Conservation (phyloP, 306 rosid species). For the Luffa aegyptiaca region DNA sequence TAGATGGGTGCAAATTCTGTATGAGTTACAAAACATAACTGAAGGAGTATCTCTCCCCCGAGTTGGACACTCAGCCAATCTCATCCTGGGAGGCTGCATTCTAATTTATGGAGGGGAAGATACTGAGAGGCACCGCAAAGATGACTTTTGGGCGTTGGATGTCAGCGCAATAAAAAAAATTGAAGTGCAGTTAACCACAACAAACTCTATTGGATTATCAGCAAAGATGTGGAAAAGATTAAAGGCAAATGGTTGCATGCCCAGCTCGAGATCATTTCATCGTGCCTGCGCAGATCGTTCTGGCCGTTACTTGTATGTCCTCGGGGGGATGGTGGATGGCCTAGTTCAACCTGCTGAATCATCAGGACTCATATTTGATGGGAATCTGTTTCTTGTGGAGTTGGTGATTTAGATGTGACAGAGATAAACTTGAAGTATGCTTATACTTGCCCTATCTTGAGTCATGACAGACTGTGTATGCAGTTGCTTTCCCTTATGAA, state of each 20-base stretch:
- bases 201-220: conserved; percentile 27
- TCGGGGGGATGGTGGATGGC: conserved; percentile 91
- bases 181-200: conserved; percentile 17
- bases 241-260: conserved; percentile 35
- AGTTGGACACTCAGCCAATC: conserved; percentile 84
- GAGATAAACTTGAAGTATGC: background rate
- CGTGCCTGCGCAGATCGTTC: conserved; percentile 69
- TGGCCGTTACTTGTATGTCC: conserved; percentile 45
- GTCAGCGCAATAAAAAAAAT: conserved; percentile 34
- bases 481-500: background rate
- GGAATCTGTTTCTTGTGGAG: conserved; percentile 67
- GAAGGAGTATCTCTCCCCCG: conserved; percentile 67
- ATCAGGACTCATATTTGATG: conserved; percentile 61
- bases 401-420: background rate
- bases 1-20: conserved; percentile 55
- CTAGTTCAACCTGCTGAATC: conserved; percentile 33
- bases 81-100: conserved; percentile 67
- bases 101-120: conserved; percentile 87
- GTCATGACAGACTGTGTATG: background rate
- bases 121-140: conserved; percentile 54
- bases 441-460: background rate
- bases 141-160: conserved; percentile 83
- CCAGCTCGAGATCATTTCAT: conserved; percentile 57
- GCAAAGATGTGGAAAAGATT: conserved; percentile 61
- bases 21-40: conserved; percentile 45